These are phyloP conservation scores for Macrotyloma uniflorum DNA, from an alignment of 306 rosid species.

Conservation along the genomic window DNA sequence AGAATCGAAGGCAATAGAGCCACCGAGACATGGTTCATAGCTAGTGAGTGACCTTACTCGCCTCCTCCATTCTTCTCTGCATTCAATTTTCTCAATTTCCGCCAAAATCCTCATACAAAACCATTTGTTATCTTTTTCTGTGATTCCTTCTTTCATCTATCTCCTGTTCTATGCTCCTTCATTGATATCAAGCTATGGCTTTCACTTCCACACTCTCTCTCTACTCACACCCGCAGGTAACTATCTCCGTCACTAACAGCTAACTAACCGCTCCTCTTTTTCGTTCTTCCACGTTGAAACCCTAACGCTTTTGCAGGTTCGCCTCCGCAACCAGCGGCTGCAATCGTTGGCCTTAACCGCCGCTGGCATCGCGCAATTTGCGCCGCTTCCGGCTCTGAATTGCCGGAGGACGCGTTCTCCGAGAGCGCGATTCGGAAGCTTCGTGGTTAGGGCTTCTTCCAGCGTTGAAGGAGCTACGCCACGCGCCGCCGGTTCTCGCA, in stretches of 20 bases:
- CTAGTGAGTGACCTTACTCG: background rate
- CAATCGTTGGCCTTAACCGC: slow-evolving; percentile 25
- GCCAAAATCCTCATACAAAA: background rate
- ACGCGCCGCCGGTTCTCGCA: slow-evolving; percentile 55
- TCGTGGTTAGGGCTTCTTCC: slow-evolving; percentile 58
- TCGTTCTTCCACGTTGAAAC: background rate
- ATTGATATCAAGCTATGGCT: slow-evolving; percentile 49
- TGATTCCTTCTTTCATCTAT: background rate
- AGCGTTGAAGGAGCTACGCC: slow-evolving; percentile 52
- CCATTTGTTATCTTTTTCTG: background rate
- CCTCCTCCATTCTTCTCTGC: slow-evolving; percentile 9
- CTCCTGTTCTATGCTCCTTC: slow-evolving; percentile 33
- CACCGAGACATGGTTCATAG: background rate
- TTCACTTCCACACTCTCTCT: slow-evolving; percentile 66
- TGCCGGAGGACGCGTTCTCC: slow-evolving; percentile 30
- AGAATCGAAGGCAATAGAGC: slow-evolving; percentile 5
- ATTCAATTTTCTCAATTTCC: background rate
- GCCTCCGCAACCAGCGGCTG: slow-evolving; percentile 39
- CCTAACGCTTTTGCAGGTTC: slow-evolving; percentile 41
- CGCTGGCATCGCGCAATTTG: slow-evolving; percentile 38
- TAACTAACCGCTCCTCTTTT: slow-evolving; percentile 7
- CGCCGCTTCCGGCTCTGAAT: slow-evolving; percentile 32
- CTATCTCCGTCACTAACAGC: background rate
- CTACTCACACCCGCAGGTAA: slow-evolving; percentile 52
- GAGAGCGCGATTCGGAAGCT: slow-evolving; percentile 34